Evolutionary conservation across 257 asterid genomes (phyloP), one percentile per base, ranked within the genome.

Genomic region (Petrea volubilis): DNA sequence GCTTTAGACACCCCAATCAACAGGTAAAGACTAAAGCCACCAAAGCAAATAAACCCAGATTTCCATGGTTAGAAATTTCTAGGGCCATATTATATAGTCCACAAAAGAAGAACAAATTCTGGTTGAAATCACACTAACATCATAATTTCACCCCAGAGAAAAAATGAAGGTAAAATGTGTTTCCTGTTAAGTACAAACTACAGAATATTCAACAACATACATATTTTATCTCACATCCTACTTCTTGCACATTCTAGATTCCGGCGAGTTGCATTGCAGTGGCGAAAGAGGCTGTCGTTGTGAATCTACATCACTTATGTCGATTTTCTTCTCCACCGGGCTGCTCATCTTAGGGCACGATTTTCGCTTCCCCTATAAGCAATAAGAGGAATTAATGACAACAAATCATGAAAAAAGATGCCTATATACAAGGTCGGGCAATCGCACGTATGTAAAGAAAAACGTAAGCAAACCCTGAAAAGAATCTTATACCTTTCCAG

Each of bases 241-340:
- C 74, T 81, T 80, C 87, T 84, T 85, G 79, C 60, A 80, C 72
- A 76, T 53, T 76, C 90, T 78, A 38, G 84, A 74, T 70, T 90
- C 91, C 0, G 96, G 93, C 9, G 96, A 86, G 82, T 81, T 84
- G 71, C 31, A 72, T 23, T 75, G 88, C 79, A 93, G 76, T 1
- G 96, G 97, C 61, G 96, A 95, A 57, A 92, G 81, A 36, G 99
- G 96, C 75, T 55, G 87, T 68, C 97, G 86, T 52, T 60, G 77
- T 29, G 84, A 72, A 36, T 88, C 95, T 52, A 58, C 81, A 23
- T 83, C 86, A 14, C 79, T 67, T 36, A 75, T 84, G 65, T 89
- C 91, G 15, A 85, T 53, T 75, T 79, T 85, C 80, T 80, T 83
- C 87, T 87, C 97, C 7, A 77, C 77, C 13, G 86, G 83, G 64